Conservation (phyloP, 1,284 basidiomycete species). For the Coniferiporia sulphurascens region DNA sequence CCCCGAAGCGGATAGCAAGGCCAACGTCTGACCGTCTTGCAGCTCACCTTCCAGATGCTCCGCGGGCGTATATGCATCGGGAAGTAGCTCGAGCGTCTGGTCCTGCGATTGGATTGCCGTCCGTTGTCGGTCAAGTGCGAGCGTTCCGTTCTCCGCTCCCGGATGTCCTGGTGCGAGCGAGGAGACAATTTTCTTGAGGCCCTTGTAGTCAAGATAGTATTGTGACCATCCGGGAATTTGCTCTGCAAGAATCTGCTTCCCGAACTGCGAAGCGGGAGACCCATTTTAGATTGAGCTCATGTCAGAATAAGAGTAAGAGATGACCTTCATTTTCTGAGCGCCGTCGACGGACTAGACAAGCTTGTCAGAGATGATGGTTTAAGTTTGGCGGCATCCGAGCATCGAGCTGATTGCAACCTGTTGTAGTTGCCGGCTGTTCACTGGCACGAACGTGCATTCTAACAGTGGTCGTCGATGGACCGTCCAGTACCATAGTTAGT, state of each 20-base stretch:
- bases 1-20: conserved; percentile 53
- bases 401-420: not conserved
- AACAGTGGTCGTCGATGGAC: not conserved
- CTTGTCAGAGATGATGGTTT: not conserved
- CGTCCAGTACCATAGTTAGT: not conserved
- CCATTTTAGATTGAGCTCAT: conserved; percentile 16
- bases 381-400: conserved; percentile 3
- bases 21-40: conserved; percentile 13
- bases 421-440: not conserved
- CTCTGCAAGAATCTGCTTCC: conserved; percentile 95
- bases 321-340: conserved; percentile 32
- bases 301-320: conserved; percentile 4
- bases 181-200: conserved; percentile 97
- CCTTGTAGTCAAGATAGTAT: conserved; percentile 99
- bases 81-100: conserved; percentile 1
- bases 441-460: conserved; percentile 13
- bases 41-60: not conserved
- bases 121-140: conserved; percentile 51
- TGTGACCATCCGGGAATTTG: conserved; percentile 96
- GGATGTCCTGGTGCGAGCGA: conserved; percentile 91
- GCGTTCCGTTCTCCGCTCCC: conserved; percentile 81
- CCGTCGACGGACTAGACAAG: conserved; percentile 1
- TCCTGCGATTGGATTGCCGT: not conserved
- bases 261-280: conserved; percentile 62
- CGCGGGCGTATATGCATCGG: not conserved